Conservation (phyloP, 768 basidiomycete genomes). For the Suillus subalutaceus region DNA sequence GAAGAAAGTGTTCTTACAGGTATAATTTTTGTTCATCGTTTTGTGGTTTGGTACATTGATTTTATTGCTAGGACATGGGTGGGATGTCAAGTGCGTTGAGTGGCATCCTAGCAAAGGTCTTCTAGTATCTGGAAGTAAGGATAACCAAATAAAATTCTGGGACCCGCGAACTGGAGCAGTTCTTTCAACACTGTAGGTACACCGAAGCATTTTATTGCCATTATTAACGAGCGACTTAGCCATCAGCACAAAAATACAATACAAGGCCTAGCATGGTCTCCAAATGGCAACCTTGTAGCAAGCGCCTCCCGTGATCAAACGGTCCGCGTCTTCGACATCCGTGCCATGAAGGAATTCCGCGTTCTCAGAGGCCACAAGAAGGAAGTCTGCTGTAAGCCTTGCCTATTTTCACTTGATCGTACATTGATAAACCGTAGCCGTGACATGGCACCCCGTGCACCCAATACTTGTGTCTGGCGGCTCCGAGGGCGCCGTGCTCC, state of each 20-base stretch:
- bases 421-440: conserved; percentile 48
- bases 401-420: neutral
- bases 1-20: conserved; percentile 90
- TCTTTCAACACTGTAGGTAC: conserved; percentile 82
- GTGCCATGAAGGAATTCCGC: conserved; percentile 95
- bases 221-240: conserved; percentile 40
- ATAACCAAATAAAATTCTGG: conserved; percentile 99
- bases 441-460: conserved; percentile 96
- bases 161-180: conserved; percentile 93
- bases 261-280: conserved; percentile 91
- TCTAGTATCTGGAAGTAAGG: conserved; percentile 93
- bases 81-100: conserved; percentile 98
- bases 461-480: conserved; percentile 92
- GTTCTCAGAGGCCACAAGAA: conserved; percentile 96
- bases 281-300: conserved; percentile 91
- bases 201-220: neutral
- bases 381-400: conserved; percentile 89
- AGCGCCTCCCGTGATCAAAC: conserved; percentile 95
- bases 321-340: conserved; percentile 95
- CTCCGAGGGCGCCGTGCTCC: conserved; percentile 89
- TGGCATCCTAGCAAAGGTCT: conserved; percentile 99
- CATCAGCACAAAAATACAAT: conserved; percentile 98
- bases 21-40: conserved; percentile 23
- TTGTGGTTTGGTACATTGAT: conserved; percentile 16
- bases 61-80: conserved; percentile 80